Base-by-base conservation (phyloP, 257 asterid species). In the Lycium ferocissimum region DNA sequence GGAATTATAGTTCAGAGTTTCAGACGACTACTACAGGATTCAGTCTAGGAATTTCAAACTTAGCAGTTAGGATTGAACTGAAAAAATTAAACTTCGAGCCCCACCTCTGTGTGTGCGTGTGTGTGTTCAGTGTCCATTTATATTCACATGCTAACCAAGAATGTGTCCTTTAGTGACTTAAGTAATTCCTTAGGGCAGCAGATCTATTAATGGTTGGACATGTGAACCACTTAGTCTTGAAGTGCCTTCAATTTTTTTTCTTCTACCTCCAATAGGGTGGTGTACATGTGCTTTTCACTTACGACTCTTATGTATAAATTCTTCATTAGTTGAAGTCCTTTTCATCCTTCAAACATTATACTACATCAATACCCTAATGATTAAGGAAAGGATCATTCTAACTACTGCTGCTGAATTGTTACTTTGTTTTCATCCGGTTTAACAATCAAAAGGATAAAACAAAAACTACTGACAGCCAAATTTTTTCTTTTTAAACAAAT, bases 171-270 rank as follows among this genome's bases (percentile, higher is more conserved):
- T 84, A 87, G 89, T 63, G 85, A 59, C 78, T 87, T 63, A 86
- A 84, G 92, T 87, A 90, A 88, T 87, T 87, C 89, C 89, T 86
- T 88, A 88, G 84, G 54, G 72, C 62, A 40, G 85, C 89, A 89
- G 91, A 91, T 92, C 91, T 88, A 88, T 59, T 63, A 2, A 49
- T 72, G 86, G 89, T 83, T 84, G 87, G 87, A 83, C 97, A 92
- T 93, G 99, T 94, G 98, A 95, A 91, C 92, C 91, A 89, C 92
- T 83, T 88, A 85, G 87, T 81, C 84, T 65, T 78, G 47, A 65
- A 87, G 70, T 83, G 90, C 72, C 54, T 49, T 33, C 9, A 63
- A 51, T 11, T 78, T 78, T 67, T 81, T 87, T 88, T 71, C 81
- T 87, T 84, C 86, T 56, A 79, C 37, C 85, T 66, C 82, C 82